Conservation (phyloP, 164 flowering plant genomes). For the Piper longum region DNA sequence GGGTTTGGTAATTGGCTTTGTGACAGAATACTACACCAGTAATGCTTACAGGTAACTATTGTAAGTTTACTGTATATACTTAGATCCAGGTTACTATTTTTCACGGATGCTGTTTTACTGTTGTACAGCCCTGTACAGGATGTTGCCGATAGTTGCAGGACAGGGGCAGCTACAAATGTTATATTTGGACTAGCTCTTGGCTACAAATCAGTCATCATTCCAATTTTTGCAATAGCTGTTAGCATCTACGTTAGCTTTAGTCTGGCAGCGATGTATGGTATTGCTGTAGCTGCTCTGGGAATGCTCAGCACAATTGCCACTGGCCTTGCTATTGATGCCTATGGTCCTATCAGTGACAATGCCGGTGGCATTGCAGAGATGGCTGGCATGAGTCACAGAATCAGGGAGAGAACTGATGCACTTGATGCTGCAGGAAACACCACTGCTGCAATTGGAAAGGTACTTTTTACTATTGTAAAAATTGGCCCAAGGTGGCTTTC, state of each 20-base stretch:
- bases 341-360: slow-evolving; percentile 14
- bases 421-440: slow-evolving; percentile 15
- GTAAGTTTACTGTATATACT: background rate
- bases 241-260: slow-evolving; percentile 39
- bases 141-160: slow-evolving; percentile 48
- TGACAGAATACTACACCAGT: slow-evolving; percentile 11
- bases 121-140: slow-evolving; percentile 44
- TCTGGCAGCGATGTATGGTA: slow-evolving; percentile 50
- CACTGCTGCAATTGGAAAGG: slow-evolving; percentile 16
- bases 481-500: background rate
- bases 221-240: slow-evolving; percentile 38
- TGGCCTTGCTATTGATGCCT: slow-evolving; percentile 12
- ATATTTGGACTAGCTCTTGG: slow-evolving; percentile 50
- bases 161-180: slow-evolving; percentile 52
- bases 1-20: slow-evolving; percentile 10
- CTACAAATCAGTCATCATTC: slow-evolving; percentile 44
- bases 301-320: slow-evolving; percentile 22
- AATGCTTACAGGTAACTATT: slow-evolving; percentile 11
- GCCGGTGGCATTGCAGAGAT: slow-evolving; percentile 15
- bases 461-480: background rate
- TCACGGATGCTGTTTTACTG: background rate
- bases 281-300: slow-evolving; percentile 46
- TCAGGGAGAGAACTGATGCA: slow-evolving; percentile 12
- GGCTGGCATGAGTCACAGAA: slow-evolving; percentile 14
- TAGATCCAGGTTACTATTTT: background rate